A percentile compares a stretch with the other conserved stretches of the same genome.
These are phyloP conservation scores for Tetrapisispora nanseiensis DNA, from an alignment of 805 yeast genomes.

Conservation along the genomic window DNA sequence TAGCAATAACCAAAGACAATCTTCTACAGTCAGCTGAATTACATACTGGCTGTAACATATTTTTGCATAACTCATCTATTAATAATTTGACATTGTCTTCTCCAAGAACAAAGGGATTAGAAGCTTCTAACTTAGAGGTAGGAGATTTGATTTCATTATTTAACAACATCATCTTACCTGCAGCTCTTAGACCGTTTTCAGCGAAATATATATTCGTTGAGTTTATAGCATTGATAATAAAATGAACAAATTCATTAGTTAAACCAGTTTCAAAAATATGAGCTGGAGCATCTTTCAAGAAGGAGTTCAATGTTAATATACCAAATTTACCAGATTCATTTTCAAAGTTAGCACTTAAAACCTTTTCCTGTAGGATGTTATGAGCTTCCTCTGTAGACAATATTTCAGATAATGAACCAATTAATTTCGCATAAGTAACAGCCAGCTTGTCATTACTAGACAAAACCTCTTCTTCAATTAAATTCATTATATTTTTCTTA, in stretches of 20 bases:
- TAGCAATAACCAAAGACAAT: slow-evolving; percentile 59
- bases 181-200: slow-evolving; percentile 70
- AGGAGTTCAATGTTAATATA: slow-evolving; percentile 65
- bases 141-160: slow-evolving; percentile 35
- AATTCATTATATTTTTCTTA: slow-evolving; percentile 52
- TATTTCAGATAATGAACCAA: slow-evolving; percentile 67
- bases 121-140: slow-evolving; percentile 20
- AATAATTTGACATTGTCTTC: slow-evolving; percentile 35
- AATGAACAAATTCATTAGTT: slow-evolving; percentile 39
- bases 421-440: slow-evolving; percentile 65
- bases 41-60: slow-evolving; percentile 44
- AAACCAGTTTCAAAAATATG: slow-evolving; percentile 49
- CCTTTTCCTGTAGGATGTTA: slow-evolving; percentile 48
- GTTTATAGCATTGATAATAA: slow-evolving; percentile 38
- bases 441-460: slow-evolving; percentile 50
- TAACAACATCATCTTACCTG: slow-evolving; percentile 67
- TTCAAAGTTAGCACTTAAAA: slow-evolving; percentile 37
- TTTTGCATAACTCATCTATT: slow-evolving; percentile 41
- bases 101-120: slow-evolving; percentile 32
- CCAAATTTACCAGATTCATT: slow-evolving; percentile 50
- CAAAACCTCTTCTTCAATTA: slow-evolving; percentile 63
- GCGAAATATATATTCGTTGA: slow-evolving; percentile 40
- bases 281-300: slow-evolving; percentile 65
- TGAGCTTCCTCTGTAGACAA: slow-evolving; percentile 55
- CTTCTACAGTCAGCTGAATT: slow-evolving; percentile 71